A percentile compares a stretch with the other conserved stretches of the same genome.
Conservation (phyloP, 352 stramenopile genomes). For the Pythium rhizo-oryzae region DNA sequence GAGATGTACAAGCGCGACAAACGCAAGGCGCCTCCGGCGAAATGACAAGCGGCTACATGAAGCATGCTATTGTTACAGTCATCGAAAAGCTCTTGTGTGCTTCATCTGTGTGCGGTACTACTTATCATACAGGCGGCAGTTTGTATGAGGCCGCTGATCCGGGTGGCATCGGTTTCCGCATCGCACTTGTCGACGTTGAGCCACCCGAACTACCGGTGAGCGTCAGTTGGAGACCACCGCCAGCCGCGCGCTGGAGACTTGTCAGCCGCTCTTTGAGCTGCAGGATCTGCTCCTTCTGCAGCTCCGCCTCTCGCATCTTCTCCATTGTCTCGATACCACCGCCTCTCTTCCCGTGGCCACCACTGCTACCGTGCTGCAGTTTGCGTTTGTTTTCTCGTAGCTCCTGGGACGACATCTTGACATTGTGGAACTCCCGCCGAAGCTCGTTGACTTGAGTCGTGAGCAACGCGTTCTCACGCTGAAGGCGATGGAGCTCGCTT, state of each 20-base stretch:
- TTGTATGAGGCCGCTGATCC: slow-evolving; percentile 38
- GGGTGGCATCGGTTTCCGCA: slow-evolving; percentile 39
- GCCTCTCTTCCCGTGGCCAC: slow-evolving; percentile 33
- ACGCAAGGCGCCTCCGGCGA: slow-evolving; percentile 37
- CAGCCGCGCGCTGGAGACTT: slow-evolving; percentile 65
- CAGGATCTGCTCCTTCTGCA: slow-evolving; percentile 72
- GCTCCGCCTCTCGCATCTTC: slow-evolving; percentile 64
- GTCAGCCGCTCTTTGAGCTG: slow-evolving; percentile 70
- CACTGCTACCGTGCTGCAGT: neutral
- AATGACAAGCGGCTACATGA: neutral
- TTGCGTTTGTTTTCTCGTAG: slow-evolving; percentile 49
- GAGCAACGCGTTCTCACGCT: slow-evolving; percentile 82
- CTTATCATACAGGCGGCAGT: slow-evolving; percentile 69
- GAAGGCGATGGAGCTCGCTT: slow-evolving; percentile 74
- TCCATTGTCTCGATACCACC: slow-evolving; percentile 40
- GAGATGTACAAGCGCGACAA: slow-evolving; percentile 85
- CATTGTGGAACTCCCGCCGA: slow-evolving; percentile 77
- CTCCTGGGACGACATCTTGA: slow-evolving; percentile 75
- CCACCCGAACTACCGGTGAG: slow-evolving; percentile 28
- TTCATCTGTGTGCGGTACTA: neutral
- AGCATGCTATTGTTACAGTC: slow-evolving; percentile 10
- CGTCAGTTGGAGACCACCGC: slow-evolving; percentile 58
- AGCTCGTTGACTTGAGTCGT: slow-evolving; percentile 86
- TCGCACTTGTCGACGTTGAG: neutral
- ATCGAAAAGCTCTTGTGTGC: neutral